phyloP scores from a whole-genome alignment of 2,329 filamentous ascomycete genomes.

The Exserohilum turcica region DNA sequence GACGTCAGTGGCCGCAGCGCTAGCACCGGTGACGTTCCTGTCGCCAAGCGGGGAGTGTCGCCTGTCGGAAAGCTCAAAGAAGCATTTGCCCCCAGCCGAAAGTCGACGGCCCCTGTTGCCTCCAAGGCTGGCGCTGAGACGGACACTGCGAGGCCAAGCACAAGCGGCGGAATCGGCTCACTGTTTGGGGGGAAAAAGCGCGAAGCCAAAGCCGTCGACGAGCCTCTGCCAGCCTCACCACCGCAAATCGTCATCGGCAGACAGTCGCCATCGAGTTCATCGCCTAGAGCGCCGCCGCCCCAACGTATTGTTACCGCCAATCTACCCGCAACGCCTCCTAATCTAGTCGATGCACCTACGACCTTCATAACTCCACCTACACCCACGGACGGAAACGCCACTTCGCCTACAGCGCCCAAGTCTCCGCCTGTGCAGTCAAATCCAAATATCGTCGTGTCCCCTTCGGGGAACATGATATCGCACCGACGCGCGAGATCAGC shows the following conservation, averaged over 20 bases:
- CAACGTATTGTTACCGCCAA: conserved; percentile 46
- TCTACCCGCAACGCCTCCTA: conserved; percentile 51
- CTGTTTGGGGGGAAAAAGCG: conserved; percentile 50
- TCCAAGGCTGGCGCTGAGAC: conserved; percentile 34
- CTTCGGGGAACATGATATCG: conserved; percentile 73
- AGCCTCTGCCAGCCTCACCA: conserved; percentile 34
- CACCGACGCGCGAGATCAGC: conserved; percentile 68
- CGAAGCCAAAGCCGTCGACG: conserved; percentile 38
- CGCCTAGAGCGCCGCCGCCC: conserved; percentile 31
- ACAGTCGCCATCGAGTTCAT: conserved; percentile 40
- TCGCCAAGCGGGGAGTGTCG: conserved; percentile 66
- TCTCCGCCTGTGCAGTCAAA: conserved; percentile 45
- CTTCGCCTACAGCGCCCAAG: conserved; percentile 40
- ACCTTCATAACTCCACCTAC: conserved; percentile 69
- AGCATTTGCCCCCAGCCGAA: conserved; percentile 62
- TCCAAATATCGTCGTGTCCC: conserved; percentile 63
- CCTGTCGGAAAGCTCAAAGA: conserved; percentile 73
- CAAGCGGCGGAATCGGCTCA: conserved; percentile 50
- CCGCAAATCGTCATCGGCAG: conserved; percentile 38
- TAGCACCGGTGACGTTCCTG: conserved; percentile 39
- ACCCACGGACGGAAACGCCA: conserved; percentile 56
- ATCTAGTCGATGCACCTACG: conserved; percentile 53
- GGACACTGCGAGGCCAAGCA: conserved; percentile 51
- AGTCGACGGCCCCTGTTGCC: conserved; percentile 27
- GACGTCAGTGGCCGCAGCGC: conserved; percentile 38